These are phyloP conservation scores for Metarhizium anisopliae DNA, from an alignment of 2,329 filamentous ascomycete genomes.

Conservation along the genomic window DNA sequence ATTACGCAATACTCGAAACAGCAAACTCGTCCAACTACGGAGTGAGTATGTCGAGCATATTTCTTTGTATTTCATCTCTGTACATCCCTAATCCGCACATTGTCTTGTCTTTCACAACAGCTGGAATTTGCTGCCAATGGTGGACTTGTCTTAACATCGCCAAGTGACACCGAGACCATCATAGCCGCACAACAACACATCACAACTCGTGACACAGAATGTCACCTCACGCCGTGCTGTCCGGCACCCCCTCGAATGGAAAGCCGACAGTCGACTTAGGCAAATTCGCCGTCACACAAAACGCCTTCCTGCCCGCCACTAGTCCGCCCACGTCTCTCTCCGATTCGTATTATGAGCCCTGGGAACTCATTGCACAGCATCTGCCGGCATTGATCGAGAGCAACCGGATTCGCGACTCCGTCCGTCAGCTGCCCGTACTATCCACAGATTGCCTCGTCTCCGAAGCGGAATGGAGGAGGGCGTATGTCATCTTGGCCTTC, in stretches of 20 bases:
- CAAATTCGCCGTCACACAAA: constrained; percentile 33
- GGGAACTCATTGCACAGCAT: constrained; percentile 63
- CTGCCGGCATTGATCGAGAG: constrained; percentile 59
- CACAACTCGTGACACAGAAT: constrained; percentile 15
- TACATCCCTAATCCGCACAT: background rate
- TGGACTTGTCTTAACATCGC: background rate
- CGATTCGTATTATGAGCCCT: constrained; percentile 66
- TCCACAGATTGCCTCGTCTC: constrained; percentile 53
- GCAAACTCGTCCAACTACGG: too few species aligned
- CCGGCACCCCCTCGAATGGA: constrained; percentile 10
- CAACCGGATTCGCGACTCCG: constrained; percentile 51
- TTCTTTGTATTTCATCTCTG: background rate
- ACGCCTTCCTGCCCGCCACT: constrained; percentile 70
- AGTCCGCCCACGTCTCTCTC: constrained; percentile 57
- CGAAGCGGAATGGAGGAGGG: constrained; percentile 70
- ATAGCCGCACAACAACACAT: background rate
- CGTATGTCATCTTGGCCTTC: constrained; percentile 71
- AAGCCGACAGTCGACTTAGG: constrained; percentile 18
- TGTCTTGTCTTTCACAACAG: background rate
- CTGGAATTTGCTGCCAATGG: too few species aligned
- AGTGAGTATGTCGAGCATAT: too few species aligned
- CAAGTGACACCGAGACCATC: background rate
- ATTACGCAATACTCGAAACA: background rate
- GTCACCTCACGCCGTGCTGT: constrained; percentile 32
- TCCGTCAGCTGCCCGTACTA: constrained; percentile 61